Evolutionary conservation across 768 basidiomycete species (phyloP).

Genomic region (Boletus tylopilopsis): DNA sequence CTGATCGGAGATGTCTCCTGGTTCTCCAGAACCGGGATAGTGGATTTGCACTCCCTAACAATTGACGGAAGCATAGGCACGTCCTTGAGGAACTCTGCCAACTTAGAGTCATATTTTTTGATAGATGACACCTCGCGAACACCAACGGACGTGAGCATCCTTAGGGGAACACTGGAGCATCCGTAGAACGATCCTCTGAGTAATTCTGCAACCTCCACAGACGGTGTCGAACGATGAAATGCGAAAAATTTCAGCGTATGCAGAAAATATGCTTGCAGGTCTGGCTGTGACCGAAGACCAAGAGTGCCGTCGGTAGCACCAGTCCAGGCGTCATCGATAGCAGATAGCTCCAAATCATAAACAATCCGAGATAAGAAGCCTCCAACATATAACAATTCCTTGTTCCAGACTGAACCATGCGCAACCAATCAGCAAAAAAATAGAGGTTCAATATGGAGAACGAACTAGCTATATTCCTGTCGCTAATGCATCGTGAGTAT

Average conservation of each 20-base stretch:
- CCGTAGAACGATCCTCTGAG: slow-evolving; percentile 77
- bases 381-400: slow-evolving; percentile 78
- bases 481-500: background rate
- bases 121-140: slow-evolving; percentile 58
- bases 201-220: slow-evolving; percentile 60
- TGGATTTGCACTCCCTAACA: slow-evolving; percentile 45
- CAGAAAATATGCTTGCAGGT: background rate
- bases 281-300: background rate
- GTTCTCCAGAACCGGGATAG: slow-evolving; percentile 56
- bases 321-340: slow-evolving; percentile 35
- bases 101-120: slow-evolving; percentile 64
- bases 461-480: background rate
- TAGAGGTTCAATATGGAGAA: background rate
- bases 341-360: slow-evolving; percentile 76
- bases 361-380: slow-evolving; percentile 77
- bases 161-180: slow-evolving; percentile 34
- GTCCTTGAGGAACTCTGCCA: slow-evolving; percentile 69
- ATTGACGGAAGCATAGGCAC: slow-evolving; percentile 69
- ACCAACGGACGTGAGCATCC: slow-evolving; percentile 69
- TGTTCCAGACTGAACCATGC: slow-evolving; percentile 93
- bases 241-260: slow-evolving; percentile 36
- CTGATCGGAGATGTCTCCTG: slow-evolving; percentile 65
- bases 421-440: slow-evolving; percentile 26
- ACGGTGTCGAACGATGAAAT: slow-evolving; percentile 52
- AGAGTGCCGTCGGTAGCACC: slow-evolving; percentile 16